Evolutionary conservation across 1,284 basidiomycete species (phyloP), one percentile per base, ranked within the genome.

Genomic region (Trametes hirsuta): DNA sequence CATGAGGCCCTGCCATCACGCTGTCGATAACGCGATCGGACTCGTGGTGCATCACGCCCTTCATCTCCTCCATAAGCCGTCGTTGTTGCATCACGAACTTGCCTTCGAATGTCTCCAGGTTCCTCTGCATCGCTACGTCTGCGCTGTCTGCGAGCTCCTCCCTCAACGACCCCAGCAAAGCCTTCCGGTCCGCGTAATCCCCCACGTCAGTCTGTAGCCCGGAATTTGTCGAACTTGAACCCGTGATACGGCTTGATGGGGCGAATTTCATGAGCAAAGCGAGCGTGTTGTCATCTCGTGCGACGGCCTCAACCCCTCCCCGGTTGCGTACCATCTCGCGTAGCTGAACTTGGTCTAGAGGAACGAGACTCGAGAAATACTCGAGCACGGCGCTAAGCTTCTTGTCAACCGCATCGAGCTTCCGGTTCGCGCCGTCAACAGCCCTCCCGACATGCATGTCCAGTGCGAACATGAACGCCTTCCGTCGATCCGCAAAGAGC

Each of bases 391-490:
- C 9, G 18, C 55, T 52, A 14, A 68, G 50, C 64, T 67, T 69
- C 14, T 54, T 55, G 18, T 69, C 64, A 15, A 77, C 67, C 1
- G 53, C 34, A 9, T 71, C 66, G 12, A 77, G 66, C 53, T 74
- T 75, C 8, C 63, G 42, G 24, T 76, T 75, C 1, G 73, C 73
- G 8, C 63, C 57, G 48, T 77, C 74, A 1, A 79, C 71, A 1
- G 69, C 72, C 0, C 67, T 59, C 4, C 73, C 72, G 2, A 71
- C 75, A 48, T 79, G 76, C 15, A 76, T 64, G 0, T 69, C 54
- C 10, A 80, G 65, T 6, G 71, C 71, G 39, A 72, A 69, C n/a
- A 68, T 62, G 44, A 81, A 72, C 3, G 75, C 71, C 34, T 66
- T 62, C 22, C 75, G 73, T 6, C 75, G 71, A 6, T 68, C 66